Base-by-base conservation (phyloP, 768 basidiomycete genomes). In the Kwoniella bestiolae region DNA sequence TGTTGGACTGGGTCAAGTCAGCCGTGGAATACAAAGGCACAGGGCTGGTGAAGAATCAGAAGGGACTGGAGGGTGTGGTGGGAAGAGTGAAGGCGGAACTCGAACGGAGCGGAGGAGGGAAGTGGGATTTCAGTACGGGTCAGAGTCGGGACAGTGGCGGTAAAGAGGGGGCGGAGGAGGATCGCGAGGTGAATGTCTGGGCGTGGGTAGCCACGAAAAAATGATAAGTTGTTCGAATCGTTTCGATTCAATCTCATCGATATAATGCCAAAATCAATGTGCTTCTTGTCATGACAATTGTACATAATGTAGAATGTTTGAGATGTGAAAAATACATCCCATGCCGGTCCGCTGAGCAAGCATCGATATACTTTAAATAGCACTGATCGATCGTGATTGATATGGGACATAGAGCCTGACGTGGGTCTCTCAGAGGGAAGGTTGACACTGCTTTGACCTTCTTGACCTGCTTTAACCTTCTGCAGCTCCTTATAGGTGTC, bases 21-120 rank as follows among this genome's bases (percentile, higher is more conserved):
- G 62, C 73, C n/a, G 32, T 71, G 18, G 73, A 68, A 14, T 72
- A 71, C 67, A 74, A 69, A 35, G 73, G 72, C 3, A 72, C 55
- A 14, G 60, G 60, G 8, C 5, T 67, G 18, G 31, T 60, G 18
- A 60, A 60, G 47, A 49, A 50, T 34, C 34, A 60, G 49, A 38
- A 46, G 11, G 38, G 55, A 14, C 47, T 34, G 21, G 26, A 57
- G n/a, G 63, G 63, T 32, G 25, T 44, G 7, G 49, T 25, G 6
- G 57, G 45, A 23, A 60, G 49, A 34, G 59, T 60, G 28, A 50
- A 45, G 23, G 49, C 28, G 23, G 52, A 61, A 45, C 38, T 60
- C 3, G 14, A 16, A 7, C 18, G 44, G 31, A 53, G 21, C 29
- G 52, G 34, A 38, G 28, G 21, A 14, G 16, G 34, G 23, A 49